A percentile compares a stretch with the other conserved stretches of the same genome.
These are phyloP conservation scores for Exophiala spinifera DNA, from an alignment of 2,329 filamentous ascomycete species.

Conservation along the genomic window DNA sequence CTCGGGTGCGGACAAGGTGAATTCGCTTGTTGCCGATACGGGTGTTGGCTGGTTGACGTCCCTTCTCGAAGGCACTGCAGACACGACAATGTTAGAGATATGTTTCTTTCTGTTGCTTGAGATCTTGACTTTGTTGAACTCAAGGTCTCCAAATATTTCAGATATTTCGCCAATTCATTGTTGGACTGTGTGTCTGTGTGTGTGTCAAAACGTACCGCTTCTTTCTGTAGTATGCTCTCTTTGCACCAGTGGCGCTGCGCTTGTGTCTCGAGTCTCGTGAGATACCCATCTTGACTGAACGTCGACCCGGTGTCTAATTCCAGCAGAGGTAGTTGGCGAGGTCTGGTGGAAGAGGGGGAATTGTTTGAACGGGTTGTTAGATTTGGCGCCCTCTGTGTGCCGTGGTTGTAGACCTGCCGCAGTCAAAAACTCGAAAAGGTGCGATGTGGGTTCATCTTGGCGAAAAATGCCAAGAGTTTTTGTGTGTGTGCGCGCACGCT, in stretches of 20 bases:
- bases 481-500: no score
- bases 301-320: neutral
- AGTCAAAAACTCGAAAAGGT: no score
- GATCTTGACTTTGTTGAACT: no score
- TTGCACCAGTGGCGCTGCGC: conserved; percentile 98
- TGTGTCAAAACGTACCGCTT: conserved; percentile 50
- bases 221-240: conserved; percentile 84
- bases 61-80: conserved; percentile 99
- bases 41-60: conserved; percentile 98
- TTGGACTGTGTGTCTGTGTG: no score
- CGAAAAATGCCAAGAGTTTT: neutral
- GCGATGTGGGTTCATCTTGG: no score
- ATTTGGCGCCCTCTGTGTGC: no score
- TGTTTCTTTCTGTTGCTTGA: no score
- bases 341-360: conserved; percentile 40
- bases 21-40: conserved; percentile 97
- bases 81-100: conserved; percentile 35
- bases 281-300: conserved; percentile 89
- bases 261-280: conserved; percentile 99
- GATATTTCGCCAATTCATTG: no score
- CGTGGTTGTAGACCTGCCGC: no score
- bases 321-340: no score
- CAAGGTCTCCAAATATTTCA: no score
- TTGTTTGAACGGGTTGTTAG: conserved; percentile 38
- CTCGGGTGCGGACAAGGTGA: conserved; percentile 93